A percentile compares a stretch with the other conserved stretches of the same genome.
phyloP scores from a whole-genome alignment of 257 asterid genomes.

The Fraxinus excelsior region DNA sequence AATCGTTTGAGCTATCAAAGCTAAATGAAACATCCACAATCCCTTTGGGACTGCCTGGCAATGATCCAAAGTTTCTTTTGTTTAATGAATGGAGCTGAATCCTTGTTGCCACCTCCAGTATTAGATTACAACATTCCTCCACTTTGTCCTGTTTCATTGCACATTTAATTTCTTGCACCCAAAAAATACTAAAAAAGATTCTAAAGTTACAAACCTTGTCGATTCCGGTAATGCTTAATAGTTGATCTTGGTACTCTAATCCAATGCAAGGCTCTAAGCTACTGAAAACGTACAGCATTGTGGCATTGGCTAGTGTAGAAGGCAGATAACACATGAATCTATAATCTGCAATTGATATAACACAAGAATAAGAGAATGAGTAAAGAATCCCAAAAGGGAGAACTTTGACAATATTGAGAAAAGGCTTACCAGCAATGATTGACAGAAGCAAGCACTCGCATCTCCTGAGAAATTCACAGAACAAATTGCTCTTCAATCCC shows the following conservation, averaged over 20 bases:
- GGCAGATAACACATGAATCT: conserved; percentile 39
- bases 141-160: conserved; percentile 56
- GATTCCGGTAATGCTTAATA: conserved; percentile 60
- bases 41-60: conserved; percentile 77
- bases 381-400: neutral
- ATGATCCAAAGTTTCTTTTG: conserved; percentile 57
- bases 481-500: conserved; percentile 34
- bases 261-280: conserved; percentile 58
- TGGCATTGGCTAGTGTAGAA: conserved; percentile 82
- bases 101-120: conserved; percentile 53
- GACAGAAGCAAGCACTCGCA: conserved; percentile 54
- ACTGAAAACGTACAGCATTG: conserved; percentile 65
- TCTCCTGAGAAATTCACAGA: conserved; percentile 43
- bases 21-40: conserved; percentile 63
- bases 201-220: conserved; percentile 46
- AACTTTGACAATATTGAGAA: neutral
- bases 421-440: conserved; percentile 41
- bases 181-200: neutral
- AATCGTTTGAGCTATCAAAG: conserved; percentile 50
- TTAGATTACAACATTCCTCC: conserved; percentile 57
- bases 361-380: too few species aligned
- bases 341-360: neutral
- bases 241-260: conserved; percentile 54
- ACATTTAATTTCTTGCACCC: neutral
- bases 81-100: conserved; percentile 32